These are phyloP conservation scores for Russula ochroleuca DNA, from an alignment of 768 basidiomycete genomes.

Conservation along the genomic window DNA sequence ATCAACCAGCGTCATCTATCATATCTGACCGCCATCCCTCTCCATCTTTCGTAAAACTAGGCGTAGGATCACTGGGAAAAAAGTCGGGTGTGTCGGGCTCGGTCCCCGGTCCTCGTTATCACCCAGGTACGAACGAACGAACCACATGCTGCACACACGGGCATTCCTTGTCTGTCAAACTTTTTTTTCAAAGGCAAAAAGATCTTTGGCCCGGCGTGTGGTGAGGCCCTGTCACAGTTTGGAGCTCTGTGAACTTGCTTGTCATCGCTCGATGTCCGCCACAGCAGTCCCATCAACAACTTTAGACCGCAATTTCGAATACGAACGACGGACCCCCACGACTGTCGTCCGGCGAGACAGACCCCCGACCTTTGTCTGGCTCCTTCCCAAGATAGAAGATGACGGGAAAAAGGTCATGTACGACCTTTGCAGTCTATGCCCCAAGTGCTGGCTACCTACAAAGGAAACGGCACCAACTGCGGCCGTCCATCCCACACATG, in stretches of 20 bases:
- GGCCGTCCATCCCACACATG: background rate
- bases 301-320: background rate
- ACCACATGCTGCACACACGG: background rate
- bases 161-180: background rate
- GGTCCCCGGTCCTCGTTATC: background rate
- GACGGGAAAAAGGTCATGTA: background rate
- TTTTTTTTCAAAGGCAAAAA: background rate
- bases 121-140: background rate
- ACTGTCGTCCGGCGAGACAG: background rate
- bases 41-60: background rate
- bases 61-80: background rate
- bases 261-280: constrained; percentile 3
- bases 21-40: background rate
- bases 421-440: no score
- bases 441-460: background rate
- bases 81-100: background rate
- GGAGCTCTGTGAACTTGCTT: background rate
- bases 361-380: background rate
- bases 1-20: background rate
- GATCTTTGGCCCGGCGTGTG: background rate
- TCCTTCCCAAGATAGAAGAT: background rate
- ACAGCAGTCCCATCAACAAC: background rate
- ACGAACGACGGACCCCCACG: background rate
- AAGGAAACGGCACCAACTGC: background rate
- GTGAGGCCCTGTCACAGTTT: background rate